These are phyloP conservation scores for Cercospora citrullina DNA, from an alignment of 2,329 filamentous ascomycete genomes.

Conservation along the genomic window DNA sequence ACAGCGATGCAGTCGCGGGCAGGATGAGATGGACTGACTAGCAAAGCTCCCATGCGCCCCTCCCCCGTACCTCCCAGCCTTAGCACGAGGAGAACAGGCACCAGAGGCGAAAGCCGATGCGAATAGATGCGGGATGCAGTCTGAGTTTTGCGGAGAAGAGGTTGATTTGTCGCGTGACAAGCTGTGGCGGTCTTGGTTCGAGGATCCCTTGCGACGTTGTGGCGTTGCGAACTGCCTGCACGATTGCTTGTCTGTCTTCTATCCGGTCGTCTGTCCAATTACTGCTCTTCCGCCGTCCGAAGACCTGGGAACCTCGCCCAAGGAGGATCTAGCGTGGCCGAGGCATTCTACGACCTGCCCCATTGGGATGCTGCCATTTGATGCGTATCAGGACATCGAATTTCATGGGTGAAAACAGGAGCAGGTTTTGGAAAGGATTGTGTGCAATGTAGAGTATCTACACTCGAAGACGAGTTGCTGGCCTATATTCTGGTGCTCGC, in stretches of 20 bases:
- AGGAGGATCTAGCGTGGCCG: not conserved
- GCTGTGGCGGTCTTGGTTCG: not conserved
- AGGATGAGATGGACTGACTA: not conserved
- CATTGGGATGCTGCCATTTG: not conserved
- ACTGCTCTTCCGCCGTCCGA: not conserved
- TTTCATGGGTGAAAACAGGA: not conserved
- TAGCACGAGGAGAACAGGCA: not conserved
- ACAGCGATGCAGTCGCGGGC: not conserved
- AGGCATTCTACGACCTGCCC: not conserved
- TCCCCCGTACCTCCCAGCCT: not conserved
- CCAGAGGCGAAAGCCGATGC: not conserved
- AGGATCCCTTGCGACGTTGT: not conserved
- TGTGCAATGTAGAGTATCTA: not conserved
- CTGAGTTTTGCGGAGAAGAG: constrained; percentile 2
- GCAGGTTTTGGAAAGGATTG: not conserved
- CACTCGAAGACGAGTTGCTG: not conserved
- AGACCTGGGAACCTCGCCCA: not conserved
- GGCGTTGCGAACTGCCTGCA: not conserved
- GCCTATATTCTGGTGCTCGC: not conserved
- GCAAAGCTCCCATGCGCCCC: not conserved
- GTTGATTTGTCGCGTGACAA: not conserved
- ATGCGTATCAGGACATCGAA: not conserved
- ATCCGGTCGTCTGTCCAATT: not conserved
- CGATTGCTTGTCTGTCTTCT: not conserved
- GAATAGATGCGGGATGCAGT: not conserved